These are phyloP conservation scores for Candida pseudofarinosa DNA, from an alignment of 805 yeast genomes.

Conservation along the genomic window DNA sequence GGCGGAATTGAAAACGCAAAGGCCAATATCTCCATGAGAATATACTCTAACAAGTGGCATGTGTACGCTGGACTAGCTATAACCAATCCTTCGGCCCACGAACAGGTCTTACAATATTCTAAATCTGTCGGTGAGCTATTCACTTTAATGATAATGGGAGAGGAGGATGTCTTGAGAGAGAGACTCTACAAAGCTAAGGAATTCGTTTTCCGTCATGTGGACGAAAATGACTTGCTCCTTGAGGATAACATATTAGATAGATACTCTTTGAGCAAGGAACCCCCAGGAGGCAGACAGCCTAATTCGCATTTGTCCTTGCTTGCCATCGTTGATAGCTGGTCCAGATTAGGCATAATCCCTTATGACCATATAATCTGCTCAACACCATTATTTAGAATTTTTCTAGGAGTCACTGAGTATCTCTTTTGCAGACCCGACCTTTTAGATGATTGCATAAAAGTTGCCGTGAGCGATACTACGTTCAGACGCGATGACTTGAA, in stretches of 20 bases:
- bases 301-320: slow-evolving; percentile 87
- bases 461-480: slow-evolving; percentile 58
- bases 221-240: slow-evolving; percentile 56
- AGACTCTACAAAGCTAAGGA: slow-evolving; percentile 66
- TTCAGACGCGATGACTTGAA: slow-evolving; percentile 90
- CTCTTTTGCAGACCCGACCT: slow-evolving; percentile 80
- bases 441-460: slow-evolving; percentile 74
- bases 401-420: slow-evolving; percentile 91
- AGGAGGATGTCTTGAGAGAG: slow-evolving; percentile 50
- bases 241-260: slow-evolving; percentile 77
- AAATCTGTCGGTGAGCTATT: slow-evolving; percentile 78
- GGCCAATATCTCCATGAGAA: slow-evolving; percentile 85
- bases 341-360: slow-evolving; percentile 76
- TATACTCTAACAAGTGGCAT: slow-evolving; percentile 93
- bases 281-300: slow-evolving; percentile 65
- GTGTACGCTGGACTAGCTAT: slow-evolving; percentile 97
- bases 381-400: slow-evolving; percentile 86
- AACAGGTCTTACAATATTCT: slow-evolving; percentile 86
- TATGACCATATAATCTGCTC: slow-evolving; percentile 97
- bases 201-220: slow-evolving; percentile 69
- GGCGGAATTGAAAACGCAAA: slow-evolving; percentile 97
- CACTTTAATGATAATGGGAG: slow-evolving; percentile 74
- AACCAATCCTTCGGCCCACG: slow-evolving; percentile 91
- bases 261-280: slow-evolving; percentile 70
- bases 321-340: slow-evolving; percentile 95